Base-by-base conservation (phyloP, 345 rosid species). In the Eucalyptus sp. region DNA sequence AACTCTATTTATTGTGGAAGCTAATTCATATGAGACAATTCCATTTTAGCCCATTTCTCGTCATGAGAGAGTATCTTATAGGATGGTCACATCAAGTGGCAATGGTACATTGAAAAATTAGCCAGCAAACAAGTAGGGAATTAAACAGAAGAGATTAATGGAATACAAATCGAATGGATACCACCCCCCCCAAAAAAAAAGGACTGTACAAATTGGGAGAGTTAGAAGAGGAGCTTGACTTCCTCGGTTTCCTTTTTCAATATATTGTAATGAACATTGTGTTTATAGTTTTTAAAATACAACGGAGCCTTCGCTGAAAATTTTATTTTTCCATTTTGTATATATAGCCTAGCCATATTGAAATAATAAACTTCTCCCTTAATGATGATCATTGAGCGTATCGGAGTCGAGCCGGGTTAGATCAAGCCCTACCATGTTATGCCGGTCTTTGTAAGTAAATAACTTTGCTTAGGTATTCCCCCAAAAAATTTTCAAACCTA, bases 401-500 rank as follows among this genome's bases (percentile, higher is more conserved):
- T 24, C 10, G 4, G 27, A 56, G 27, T 4, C 6, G 27, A 56
- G 3, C 1, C 0, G 12, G 27, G 13, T 56, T 5, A 56, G 0
- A 56, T 56, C 12, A 7, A 2, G 62, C 27, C 24, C 62, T 56
- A 24, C 27, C 3, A 56, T 56, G 62, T 56, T 24, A 56, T 56
- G 3, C 6, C 0, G 0, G 12, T 2, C 62, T 56, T 22, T 56
- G 62, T 10, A 56, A 56, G 1, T 56, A 24, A 56, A 56, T 56
- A 56, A 9, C 1, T 24, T 56, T 56, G 2, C 60, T 56, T 22
- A 10, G 1, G 29, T 56, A 56, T 56, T 1, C 60, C 25, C 10
- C 4, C 1, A 2, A 54, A 54, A 4, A 20, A 2, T 7, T 54
- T 54, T 20, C 5, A 54, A 52, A 20, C 58, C 10, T 54, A 54